Evolutionary conservation across 352 stramenopile species (phyloP).

Genomic region (Phytophthora melonis): DNA sequence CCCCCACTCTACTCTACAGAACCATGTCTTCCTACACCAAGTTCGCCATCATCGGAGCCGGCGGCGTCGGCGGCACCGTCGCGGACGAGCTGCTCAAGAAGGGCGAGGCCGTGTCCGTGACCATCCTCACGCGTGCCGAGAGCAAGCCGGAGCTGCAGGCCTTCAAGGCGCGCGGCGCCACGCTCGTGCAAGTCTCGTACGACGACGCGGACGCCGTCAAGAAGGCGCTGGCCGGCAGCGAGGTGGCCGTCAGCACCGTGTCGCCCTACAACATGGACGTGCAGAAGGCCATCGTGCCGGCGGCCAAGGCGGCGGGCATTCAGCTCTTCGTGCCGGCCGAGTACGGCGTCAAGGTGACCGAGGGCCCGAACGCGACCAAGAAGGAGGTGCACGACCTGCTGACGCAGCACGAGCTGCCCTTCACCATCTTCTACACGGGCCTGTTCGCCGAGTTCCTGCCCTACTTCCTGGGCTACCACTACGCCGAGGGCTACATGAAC

Average conservation of each 20-base stretch:
- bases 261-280: constrained; percentile 15
- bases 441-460: constrained; percentile 26
- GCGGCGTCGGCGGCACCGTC: constrained; percentile 32
- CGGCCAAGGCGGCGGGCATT: constrained; percentile 36
- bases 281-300: constrained; percentile 12
- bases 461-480: constrained; percentile 26
- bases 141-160: constrained; percentile 33
- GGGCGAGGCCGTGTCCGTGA: constrained; percentile 18
- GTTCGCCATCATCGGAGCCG: constrained; percentile 40
- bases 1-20: background rate
- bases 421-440: constrained; percentile 33
- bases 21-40: constrained; percentile 29
- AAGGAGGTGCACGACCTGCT: constrained; percentile 32
- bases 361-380: constrained; percentile 27
- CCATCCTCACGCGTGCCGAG: constrained; percentile 38
- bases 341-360: constrained; percentile 14
- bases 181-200: constrained; percentile 33
- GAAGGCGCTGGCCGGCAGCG: constrained; percentile 32
- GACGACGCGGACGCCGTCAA: constrained; percentile 24
- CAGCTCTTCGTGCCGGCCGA: constrained; percentile 40
- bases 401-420: constrained; percentile 16
- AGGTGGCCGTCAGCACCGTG: constrained; percentile 20
- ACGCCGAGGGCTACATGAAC: constrained; percentile 27
- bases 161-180: constrained; percentile 38
- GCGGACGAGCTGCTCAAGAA: constrained; percentile 42